A percentile compares a stretch with the other conserved stretches of the same genome.
Evolutionary conservation across 805 yeast genomes (phyloP).

Genomic region (Wickerhamomyces rabaulensis): DNA sequence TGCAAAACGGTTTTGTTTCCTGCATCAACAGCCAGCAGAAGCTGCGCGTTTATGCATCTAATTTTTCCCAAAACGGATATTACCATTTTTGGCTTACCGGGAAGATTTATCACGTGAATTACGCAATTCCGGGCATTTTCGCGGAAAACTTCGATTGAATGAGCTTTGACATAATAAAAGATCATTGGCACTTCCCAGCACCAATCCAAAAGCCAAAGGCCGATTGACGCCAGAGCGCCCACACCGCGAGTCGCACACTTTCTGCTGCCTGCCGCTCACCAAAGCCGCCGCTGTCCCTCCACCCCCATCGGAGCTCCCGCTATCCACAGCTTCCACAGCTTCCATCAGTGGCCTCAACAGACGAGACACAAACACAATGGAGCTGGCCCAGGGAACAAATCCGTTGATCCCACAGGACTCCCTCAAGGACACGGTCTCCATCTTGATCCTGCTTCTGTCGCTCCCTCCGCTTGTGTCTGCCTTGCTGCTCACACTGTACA

Average conservation of each 20-base stretch:
- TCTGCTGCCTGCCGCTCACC: not conserved
- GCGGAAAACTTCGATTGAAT: no score
- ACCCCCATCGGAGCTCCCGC: not conserved
- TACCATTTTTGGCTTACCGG: not conserved
- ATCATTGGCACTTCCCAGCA: no score
- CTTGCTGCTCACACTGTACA: constrained; percentile 11
- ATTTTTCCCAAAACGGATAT: not conserved
- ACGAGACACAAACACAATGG: not conserved
- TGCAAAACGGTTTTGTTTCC: no score
- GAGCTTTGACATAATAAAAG: no score
- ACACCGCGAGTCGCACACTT: no score
- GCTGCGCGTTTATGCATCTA: not conserved
- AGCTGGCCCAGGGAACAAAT: not conserved
- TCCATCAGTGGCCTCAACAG: no score
- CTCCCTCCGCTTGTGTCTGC: constrained; percentile 20
- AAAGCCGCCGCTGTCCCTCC: not conserved
- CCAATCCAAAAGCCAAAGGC: no score
- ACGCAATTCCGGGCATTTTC: no score
- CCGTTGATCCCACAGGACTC: constrained; percentile 18
- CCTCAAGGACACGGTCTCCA: constrained; percentile 20
- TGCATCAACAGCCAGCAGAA: no score
- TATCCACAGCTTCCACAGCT: no score
- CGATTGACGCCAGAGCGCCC: no score
- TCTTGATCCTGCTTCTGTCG: constrained; percentile 18
- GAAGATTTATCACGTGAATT: no score